Base-by-base conservation (phyloP, 805 yeast genomes). In the Saccharomyces kudriavzevii region DNA sequence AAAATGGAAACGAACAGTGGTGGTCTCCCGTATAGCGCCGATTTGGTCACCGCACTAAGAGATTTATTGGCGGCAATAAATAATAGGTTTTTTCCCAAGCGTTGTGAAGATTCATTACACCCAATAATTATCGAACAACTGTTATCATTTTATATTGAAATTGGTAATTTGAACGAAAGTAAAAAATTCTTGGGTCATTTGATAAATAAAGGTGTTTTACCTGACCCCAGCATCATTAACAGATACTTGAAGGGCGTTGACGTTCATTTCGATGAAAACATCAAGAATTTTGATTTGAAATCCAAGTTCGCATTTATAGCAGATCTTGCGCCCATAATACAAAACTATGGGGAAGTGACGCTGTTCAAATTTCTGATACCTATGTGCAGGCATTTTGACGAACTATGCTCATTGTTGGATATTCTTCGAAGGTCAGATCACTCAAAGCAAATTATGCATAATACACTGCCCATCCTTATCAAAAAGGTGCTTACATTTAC, bases 311-410 rank as follows among this genome's bases (percentile, higher is more conserved):
- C 57, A n/a, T 57, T 55, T 48, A 54, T 65, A 4, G 53, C 64
- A 14, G 62, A 60, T 49, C 52, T 68, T 35, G 54, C 55, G 11
- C 56, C 60, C 3, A 43, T 64, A 22, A 55, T 68, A n/a, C 50
- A 56, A 26, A 49, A 56, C 10, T 49, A 53, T 13, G 54, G 56
- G 40, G 51, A 57, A 1, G 52, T 60, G 2, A 29, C 40, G 10
- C 48, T 59, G 6, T 55, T 62, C 8, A 48, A 54, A 13, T 54
- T 52, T 22, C 49, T 61, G 29, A 55, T 65, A 29, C 56, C 61
- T 6, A 53, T 58, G 45, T 64, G 67, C 57, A 45, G 59, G n/a
- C 64, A 63, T 49, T 54, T 50, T 40, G 54, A 57, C 22, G 69
- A 66, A 48, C 47, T 66, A 1, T 26, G 28, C n/a, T 49, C 55